Conservation (phyloP, 2,329 filamentous ascomycete genomes). For the Cylindrodendrum hubeiense region DNA sequence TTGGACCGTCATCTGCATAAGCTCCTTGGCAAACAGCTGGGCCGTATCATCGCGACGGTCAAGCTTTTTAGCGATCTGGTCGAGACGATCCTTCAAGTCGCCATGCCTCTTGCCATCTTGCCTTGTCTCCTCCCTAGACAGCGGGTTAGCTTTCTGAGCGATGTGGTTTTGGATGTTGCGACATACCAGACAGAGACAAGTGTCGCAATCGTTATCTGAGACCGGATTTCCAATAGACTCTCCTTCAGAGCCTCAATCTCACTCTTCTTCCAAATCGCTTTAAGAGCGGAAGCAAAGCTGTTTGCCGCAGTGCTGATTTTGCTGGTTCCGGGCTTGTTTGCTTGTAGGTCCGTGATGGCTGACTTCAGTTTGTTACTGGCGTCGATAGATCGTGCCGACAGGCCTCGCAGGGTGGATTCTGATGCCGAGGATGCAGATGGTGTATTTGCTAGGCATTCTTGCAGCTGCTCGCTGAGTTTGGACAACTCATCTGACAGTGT, state of each 20-base stretch:
- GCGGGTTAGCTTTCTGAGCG: neutral
- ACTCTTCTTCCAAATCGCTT: neutral
- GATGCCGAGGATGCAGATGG: neutral
- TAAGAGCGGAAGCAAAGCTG: neutral
- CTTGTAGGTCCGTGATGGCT: neutral
- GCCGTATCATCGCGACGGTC: neutral
- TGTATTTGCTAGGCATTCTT: neutral
- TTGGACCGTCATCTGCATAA: neutral
- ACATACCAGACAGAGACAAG: neutral
- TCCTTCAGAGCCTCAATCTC: neutral
- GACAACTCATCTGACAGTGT: neutral
- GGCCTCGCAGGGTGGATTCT: neutral
- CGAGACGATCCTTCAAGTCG: neutral
- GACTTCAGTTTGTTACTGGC: neutral
- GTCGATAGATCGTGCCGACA: neutral
- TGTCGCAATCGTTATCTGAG: neutral
- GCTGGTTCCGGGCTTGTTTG: neutral
- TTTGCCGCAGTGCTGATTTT: constrained; percentile 1
- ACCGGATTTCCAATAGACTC: neutral
- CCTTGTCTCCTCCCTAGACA: neutral
- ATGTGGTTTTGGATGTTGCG: neutral
- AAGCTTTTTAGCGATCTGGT: neutral
- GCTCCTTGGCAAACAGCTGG: neutral
- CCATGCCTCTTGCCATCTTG: neutral
- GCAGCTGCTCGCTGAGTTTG: neutral